These are phyloP conservation scores for Kurtzmaniella fragi DNA, from an alignment of 805 yeast genomes.

Conservation along the genomic window DNA sequence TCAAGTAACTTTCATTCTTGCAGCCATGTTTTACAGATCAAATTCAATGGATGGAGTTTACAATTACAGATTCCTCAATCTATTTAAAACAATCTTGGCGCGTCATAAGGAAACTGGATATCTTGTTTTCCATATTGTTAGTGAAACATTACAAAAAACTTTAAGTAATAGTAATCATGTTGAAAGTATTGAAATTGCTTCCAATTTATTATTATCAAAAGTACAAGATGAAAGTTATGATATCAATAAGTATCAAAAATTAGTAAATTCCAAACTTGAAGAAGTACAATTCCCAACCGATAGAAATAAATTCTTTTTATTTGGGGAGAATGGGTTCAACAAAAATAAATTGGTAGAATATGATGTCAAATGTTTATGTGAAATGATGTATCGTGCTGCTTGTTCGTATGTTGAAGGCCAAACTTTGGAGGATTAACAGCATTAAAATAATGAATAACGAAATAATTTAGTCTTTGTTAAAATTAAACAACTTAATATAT, in stretches of 20 bases:
- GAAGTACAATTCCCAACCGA: not conserved
- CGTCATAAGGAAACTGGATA: conserved; percentile 15
- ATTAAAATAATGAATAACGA: too few species aligned
- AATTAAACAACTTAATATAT: conserved; percentile 2
- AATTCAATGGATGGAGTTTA: conserved; percentile 24
- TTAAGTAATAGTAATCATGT: conserved; percentile 23
- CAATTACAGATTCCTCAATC: conserved; percentile 23
- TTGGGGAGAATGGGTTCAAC: conserved; percentile 1
- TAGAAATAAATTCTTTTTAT: not conserved
- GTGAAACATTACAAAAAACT: conserved; percentile 18
- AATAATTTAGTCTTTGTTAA: conserved; percentile 3
- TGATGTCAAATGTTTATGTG: conserved; percentile 19
- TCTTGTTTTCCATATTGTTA: conserved; percentile 27
- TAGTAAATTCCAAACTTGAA: conserved; percentile 8
- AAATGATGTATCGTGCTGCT: conserved; percentile 34
- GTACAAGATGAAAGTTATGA: conserved; percentile 9
- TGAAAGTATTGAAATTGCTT: conserved; percentile 21
- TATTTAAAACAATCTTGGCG: conserved; percentile 23
- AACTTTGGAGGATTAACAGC: conserved; percentile 25
- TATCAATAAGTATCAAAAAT: conserved; percentile 4
- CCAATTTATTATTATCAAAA: conserved; percentile 20
- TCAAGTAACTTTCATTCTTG: conserved; percentile 20
- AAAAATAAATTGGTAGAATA: not conserved
- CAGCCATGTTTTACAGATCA: conserved; percentile 24
- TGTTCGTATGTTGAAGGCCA: conserved; percentile 32